Base-by-base conservation (phyloP, 805 yeast species). In the Lipomyces orientalis region DNA sequence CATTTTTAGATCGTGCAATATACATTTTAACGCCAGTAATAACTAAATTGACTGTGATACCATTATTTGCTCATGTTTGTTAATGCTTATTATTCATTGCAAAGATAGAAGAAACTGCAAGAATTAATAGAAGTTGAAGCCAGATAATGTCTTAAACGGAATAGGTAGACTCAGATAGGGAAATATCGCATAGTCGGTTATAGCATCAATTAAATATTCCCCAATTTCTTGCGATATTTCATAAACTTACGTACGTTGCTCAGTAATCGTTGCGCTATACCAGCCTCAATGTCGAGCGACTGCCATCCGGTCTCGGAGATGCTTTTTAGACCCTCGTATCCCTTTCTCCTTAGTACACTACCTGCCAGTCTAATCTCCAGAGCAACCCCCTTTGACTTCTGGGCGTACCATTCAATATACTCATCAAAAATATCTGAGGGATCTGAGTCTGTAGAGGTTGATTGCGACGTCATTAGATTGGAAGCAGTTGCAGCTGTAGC, bases 1-100 rank as follows among this genome's bases (percentile, higher is more conserved):
- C 54, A 51, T 51, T 51, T 25, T 22, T 51, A 22, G 54, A 51
- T 51, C 54, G 1, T 51, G 54, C 31, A 51, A 51, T 19, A 39
- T 39, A 12, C 46, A 39, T 16, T 39, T 39, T 12, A 19, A 39
- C 1, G 29, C 29, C 29, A 25, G 2, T 25, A 25, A 25, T 25
- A 25, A 25, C 29, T 25, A 25, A 25, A 3, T 25, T 25, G 29
- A 25, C 29, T 25, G 29, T 3, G 29, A 25, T 25, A 25, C 29
- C 29, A 25, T 25, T 25, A 25, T 25, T 25, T 25, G 29, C 29
- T 25, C 29, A 25, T 3, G 29, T 25, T 25, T 25, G 3, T 25
- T 25, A 25, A 25, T 25, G 29, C 29, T 25, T 25, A 25, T 25
- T 25, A 25, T 25, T 25, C 29, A 25, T 25, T 25, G 29, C 29